Conservation (phyloP, 345 rosid genomes). For the Eucalyptus erythrocorys region DNA sequence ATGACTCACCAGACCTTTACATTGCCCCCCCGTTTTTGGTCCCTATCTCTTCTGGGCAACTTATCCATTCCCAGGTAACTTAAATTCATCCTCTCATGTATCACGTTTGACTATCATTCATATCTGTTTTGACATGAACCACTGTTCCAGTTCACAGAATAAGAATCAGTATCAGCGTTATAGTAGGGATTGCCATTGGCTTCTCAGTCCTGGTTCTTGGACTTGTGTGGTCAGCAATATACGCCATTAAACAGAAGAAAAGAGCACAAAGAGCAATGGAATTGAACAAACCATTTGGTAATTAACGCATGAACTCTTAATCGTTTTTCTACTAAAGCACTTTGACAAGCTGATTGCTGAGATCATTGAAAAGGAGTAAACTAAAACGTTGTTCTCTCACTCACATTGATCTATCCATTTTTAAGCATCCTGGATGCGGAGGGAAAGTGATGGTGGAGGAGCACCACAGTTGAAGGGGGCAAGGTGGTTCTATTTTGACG, state of each 20-base stretch:
- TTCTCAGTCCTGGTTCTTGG: constrained; percentile 41
- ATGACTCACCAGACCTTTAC: constrained; percentile 72
- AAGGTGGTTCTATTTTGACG: constrained; percentile 87
- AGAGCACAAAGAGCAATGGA: constrained; percentile 85
- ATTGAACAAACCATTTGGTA: constrained; percentile 79
- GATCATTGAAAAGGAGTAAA: neutral
- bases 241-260: constrained; percentile 82
- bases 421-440: constrained; percentile 73
- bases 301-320: neutral
- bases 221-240: constrained; percentile 55
- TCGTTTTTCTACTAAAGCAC: neutral
- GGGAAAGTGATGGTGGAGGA: constrained; percentile 77
- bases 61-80: constrained; percentile 71
- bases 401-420: neutral
- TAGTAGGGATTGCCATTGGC: constrained; percentile 39
- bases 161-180: constrained; percentile 25
- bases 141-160: constrained; percentile 1
- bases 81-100: neutral
- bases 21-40: constrained; percentile 63
- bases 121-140: constrained; percentile 13
- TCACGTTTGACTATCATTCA: neutral
- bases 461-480: constrained; percentile 96
- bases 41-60: constrained; percentile 78
- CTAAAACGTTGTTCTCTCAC: neutral
- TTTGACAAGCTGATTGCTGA: neutral